Evolutionary conservation across 2,329 filamentous ascomycete genomes (phyloP).

Genomic region (Beauveria australis): DNA sequence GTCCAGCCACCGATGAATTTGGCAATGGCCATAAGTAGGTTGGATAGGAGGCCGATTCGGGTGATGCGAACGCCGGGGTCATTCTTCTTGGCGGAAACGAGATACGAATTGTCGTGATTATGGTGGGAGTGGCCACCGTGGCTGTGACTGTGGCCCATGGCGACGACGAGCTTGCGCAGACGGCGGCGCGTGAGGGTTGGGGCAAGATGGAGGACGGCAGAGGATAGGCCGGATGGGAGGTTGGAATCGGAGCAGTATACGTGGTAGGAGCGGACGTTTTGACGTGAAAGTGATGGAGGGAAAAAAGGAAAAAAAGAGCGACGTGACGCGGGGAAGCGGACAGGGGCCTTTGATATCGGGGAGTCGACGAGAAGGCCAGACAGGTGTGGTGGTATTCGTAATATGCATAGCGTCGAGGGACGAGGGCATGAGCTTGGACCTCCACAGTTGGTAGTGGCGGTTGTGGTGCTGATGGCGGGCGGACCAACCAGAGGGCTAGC

Average conservation of each 20-base stretch:
- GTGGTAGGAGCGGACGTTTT: background rate
- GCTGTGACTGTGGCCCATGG: constrained; percentile 26
- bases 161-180: constrained; percentile 9
- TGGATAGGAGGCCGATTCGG: constrained; percentile 60
- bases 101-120: constrained; percentile 86
- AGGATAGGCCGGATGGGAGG: background rate
- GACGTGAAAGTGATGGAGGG: background rate
- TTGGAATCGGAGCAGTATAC: constrained; percentile 1
- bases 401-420: background rate
- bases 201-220: constrained; percentile 14
- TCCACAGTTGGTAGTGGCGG: background rate
- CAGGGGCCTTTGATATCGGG: background rate
- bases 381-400: background rate
- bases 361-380: background rate
- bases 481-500: background rate
- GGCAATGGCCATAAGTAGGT: constrained; percentile 85
- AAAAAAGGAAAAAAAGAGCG: background rate
- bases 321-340: background rate
- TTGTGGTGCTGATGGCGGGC: background rate
- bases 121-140: constrained; percentile 47
- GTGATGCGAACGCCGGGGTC: constrained; percentile 58
- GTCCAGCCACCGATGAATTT: constrained; percentile 89
- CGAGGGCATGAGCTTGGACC: background rate
- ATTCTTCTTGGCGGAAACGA: constrained; percentile 78
- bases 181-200: constrained; percentile 15